Evolutionary conservation across 1,284 basidiomycete genomes (phyloP).

Genomic region (Ceratorhiza oryzae-sativae): DNA sequence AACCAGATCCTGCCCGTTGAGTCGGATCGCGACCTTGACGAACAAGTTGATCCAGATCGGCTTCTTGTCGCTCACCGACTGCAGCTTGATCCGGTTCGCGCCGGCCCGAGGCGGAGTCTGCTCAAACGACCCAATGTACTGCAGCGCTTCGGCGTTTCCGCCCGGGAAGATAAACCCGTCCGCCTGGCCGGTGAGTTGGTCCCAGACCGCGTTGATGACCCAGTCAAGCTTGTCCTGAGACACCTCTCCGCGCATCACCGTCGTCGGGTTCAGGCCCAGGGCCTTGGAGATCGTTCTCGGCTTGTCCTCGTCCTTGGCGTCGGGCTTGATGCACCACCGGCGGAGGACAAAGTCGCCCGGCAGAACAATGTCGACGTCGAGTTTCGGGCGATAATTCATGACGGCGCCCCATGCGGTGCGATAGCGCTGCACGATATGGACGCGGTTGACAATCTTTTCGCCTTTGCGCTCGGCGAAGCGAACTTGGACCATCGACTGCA

Average conservation of each 20-base stretch:
- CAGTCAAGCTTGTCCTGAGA: neutral
- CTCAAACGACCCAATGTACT: constrained; percentile 2
- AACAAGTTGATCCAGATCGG: constrained; percentile 16
- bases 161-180: constrained; percentile 30
- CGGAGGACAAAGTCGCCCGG: constrained; percentile 21
- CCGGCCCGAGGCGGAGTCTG: neutral
- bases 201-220: constrained; percentile 15
- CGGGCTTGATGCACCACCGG: neutral
- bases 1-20: constrained; percentile 27
- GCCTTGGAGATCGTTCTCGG: constrained; percentile 10
- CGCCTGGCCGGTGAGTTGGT: constrained; percentile 14
- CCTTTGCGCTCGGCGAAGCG: constrained; percentile 10
- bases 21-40: constrained; percentile 26
- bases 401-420: neutral
- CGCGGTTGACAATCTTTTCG: constrained; percentile 22
- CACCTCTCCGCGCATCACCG: neutral
- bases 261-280: constrained; percentile 1
- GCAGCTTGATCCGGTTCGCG: neutral
- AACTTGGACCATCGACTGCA: constrained; percentile 18
- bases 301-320: neutral
- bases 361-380: constrained; percentile 29
- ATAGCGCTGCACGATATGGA: constrained; percentile 11
- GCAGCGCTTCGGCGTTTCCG: constrained; percentile 1
- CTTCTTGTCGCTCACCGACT: neutral
- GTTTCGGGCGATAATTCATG: neutral